Base-by-base conservation (phyloP, 148 eudicot genomes). In the Polygonum aviculare region DNA sequence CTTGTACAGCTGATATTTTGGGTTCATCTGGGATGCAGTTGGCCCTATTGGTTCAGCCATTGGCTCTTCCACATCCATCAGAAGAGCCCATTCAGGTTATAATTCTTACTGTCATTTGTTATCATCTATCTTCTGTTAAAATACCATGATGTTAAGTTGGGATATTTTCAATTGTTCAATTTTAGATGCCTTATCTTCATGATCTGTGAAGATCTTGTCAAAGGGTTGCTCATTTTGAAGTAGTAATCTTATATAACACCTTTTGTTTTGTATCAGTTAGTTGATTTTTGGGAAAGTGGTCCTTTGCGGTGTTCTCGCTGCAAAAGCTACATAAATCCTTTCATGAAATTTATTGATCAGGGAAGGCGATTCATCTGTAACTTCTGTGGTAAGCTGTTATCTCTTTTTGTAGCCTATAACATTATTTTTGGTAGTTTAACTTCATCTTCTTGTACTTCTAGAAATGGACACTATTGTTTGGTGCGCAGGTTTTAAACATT, bases 251-350 rank as follows among this genome's bases (percentile, higher is more conserved):
- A 59, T 59, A 2, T 22, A 59, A 22, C 35, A 59, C 2, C 67
- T 60, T 26, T 9, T 26, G 22, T 60, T 9, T 26, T 26, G 31
- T 26, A 26, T 26, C 85, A 93, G 98, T 78, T 91, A 73, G 97
- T 93, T 78, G 97, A 93, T 85, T 92, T 95, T 81, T 93, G 97
- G 67, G 98, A 92, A 84, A 83, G 90, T 81, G 98, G 98, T 77
- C 98, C 98, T 54, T 87, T 95, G 80, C 89, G 98, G 47, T 95
- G 98, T 82, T 91, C 97, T 82, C 98, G 96, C 65, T 95, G 98
- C 90, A 92, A 92, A 87, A 96, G 89, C 83, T 95, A 94, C 84
- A 88, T 95, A 76, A 95, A 95, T 83, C 97, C 98, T 63, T 95
- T 90, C 84, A 85, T 95, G 97, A 95, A 84, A 83, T 95, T 94